phyloP scores from a whole-genome alignment of 352 stramenopile genomes.

The Globisporangium carolinianum region DNA sequence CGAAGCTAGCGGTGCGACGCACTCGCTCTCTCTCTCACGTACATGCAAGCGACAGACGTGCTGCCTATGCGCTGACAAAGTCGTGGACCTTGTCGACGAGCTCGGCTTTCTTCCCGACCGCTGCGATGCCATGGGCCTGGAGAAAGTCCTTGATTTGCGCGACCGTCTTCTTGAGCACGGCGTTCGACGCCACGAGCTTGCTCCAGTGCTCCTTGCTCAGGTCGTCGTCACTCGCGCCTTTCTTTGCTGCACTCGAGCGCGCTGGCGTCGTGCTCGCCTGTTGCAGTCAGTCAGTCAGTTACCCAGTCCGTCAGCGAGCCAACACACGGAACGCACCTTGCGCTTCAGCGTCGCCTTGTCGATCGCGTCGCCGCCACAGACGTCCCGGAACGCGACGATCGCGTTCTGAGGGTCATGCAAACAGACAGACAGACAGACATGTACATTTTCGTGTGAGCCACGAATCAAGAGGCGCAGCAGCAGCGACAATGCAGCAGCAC shows the following conservation, averaged over 20 bases:
- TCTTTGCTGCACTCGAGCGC: constrained; percentile 25
- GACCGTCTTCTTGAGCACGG: constrained; percentile 71
- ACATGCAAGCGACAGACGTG: neutral
- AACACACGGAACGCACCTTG: constrained; percentile 22
- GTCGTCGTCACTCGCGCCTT: constrained; percentile 28
- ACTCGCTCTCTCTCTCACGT: neutral
- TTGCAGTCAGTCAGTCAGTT: neutral
- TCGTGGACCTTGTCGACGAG: constrained; percentile 41
- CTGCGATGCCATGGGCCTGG: constrained; percentile 30
- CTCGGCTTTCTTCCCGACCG: constrained; percentile 54
- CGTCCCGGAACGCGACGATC: constrained; percentile 37
- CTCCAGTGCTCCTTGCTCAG: constrained; percentile 48
- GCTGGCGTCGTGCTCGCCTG: constrained; percentile 21
- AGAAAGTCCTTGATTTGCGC: constrained; percentile 66
- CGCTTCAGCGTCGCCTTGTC: constrained; percentile 42
- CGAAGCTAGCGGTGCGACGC: neutral
- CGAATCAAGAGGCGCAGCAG: neutral
- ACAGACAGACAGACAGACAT: neutral
- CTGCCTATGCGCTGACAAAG: constrained; percentile 26
- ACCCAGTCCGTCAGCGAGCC: neutral
- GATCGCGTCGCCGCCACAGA: constrained; percentile 44
- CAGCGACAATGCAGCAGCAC: neutral
- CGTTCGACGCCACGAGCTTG: constrained; percentile 30
- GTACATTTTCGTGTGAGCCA: neutral
- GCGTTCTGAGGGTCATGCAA: constrained; percentile 20